Conservation (phyloP, 2,329 filamentous ascomycete genomes). For the Neoscytalidium dimidiatum region DNA sequence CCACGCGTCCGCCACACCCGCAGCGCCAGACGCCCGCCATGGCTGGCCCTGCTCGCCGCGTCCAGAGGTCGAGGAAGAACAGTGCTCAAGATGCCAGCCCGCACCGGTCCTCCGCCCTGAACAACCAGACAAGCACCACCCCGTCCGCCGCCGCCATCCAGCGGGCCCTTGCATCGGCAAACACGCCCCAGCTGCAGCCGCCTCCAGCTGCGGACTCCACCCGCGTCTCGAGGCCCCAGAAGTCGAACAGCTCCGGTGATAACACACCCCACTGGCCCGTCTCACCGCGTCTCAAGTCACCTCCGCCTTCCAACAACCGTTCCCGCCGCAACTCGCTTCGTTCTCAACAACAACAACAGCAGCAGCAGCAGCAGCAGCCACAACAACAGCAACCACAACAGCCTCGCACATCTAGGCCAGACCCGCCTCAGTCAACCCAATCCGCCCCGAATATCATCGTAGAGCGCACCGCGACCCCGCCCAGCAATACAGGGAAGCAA, state of each 20-base stretch:
- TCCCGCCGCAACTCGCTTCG: slow-evolving; percentile 47
- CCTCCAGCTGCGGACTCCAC: slow-evolving; percentile 62
- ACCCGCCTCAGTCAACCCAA: slow-evolving; percentile 20
- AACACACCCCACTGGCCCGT: slow-evolving; percentile 70
- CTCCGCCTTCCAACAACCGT: slow-evolving; percentile 59
- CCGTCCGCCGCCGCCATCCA: slow-evolving; percentile 65
- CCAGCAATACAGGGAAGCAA: slow-evolving; percentile 37
- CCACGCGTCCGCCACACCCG: slow-evolving; percentile 31
- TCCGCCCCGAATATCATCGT: slow-evolving; percentile 48
- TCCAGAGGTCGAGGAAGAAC: slow-evolving; percentile 45
- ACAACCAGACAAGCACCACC: slow-evolving; percentile 42
- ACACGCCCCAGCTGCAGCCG: slow-evolving; percentile 65
- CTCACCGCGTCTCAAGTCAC: slow-evolving; percentile 76
- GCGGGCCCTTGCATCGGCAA: slow-evolving; percentile 68
- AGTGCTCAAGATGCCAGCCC: slow-evolving; percentile 45
- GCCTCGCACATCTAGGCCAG: neutral
- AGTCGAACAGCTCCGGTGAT: slow-evolving; percentile 52
- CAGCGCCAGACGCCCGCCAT: slow-evolving; percentile 21
- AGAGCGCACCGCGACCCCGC: slow-evolving; percentile 29
- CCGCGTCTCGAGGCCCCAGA: slow-evolving; percentile 64
- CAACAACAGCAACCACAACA: slow-evolving; percentile 22
- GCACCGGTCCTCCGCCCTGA: slow-evolving; percentile 38
- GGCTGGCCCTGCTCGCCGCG: slow-evolving; percentile 22
- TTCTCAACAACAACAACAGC: slow-evolving; percentile 37
- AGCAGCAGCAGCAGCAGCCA: slow-evolving; percentile 26